These are phyloP conservation scores for Detonula confervacea DNA, from an alignment of 352 stramenopile genomes.

Conservation along the genomic window DNA sequence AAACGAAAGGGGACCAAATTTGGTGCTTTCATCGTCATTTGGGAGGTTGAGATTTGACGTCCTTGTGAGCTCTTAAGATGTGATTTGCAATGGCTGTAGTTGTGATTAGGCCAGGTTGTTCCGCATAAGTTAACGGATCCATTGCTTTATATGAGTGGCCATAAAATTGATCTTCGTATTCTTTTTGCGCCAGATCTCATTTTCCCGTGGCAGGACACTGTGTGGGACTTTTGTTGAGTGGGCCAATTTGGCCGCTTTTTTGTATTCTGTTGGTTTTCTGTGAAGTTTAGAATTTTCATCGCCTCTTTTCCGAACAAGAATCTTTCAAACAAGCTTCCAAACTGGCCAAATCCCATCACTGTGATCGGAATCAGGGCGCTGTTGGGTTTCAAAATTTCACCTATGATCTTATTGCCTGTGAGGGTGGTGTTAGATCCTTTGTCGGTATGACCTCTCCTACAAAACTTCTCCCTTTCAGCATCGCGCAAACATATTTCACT, in stretches of 20 bases:
- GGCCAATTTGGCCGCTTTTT: background rate
- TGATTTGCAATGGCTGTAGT: background rate
- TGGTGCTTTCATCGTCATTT: too few relatives aligned
- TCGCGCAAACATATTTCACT: too few relatives aligned
- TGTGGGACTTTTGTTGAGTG: background rate
- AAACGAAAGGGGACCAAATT: too few relatives aligned
- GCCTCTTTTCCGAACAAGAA: background rate
- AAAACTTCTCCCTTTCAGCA: too few relatives aligned
- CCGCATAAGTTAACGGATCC: background rate
- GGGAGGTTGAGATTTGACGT: too few relatives aligned
- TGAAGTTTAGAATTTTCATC: background rate
- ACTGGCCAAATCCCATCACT: background rate
- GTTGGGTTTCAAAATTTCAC: background rate
- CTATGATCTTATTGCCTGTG: too few relatives aligned
- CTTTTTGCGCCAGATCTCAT: conserved; percentile 4
- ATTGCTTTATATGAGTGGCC: background rate
- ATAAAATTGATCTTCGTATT: background rate
- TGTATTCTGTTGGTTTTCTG: background rate
- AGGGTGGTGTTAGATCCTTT: too few relatives aligned
- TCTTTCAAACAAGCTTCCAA: background rate
- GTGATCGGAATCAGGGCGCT: conserved; percentile 9
- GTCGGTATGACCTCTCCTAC: too few relatives aligned
- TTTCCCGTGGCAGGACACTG: background rate
- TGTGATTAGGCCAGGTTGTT: background rate
- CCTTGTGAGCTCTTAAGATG: too few relatives aligned